Conservation (phyloP, 2,329 filamentous ascomycete genomes). For the Ceratocystis cubensis region DNA sequence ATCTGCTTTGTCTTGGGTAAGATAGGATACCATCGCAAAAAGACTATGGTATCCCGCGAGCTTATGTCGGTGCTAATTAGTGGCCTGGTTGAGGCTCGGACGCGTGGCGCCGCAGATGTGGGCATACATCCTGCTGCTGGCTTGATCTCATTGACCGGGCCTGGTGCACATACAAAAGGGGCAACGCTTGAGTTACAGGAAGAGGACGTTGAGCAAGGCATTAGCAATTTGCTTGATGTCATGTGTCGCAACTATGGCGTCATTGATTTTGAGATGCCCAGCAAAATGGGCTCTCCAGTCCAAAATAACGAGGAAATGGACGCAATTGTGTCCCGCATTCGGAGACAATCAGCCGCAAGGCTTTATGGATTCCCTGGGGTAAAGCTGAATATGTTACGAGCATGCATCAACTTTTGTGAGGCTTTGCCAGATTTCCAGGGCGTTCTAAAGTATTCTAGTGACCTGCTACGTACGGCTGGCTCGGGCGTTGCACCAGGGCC, state of each 20-base stretch:
- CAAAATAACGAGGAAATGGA: constrained; percentile 34
- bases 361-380: constrained; percentile 65
- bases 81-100: constrained; percentile 79
- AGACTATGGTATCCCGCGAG: constrained; percentile 78
- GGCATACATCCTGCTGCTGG: constrained; percentile 90
- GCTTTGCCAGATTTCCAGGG: constrained; percentile 84
- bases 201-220: constrained; percentile 51
- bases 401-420: constrained; percentile 90
- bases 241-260: constrained; percentile 53
- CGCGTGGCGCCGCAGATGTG: constrained; percentile 86
- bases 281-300: constrained; percentile 22
- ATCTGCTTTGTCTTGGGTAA: constrained; percentile 75
- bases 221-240: constrained; percentile 50
- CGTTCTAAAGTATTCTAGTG: constrained; percentile 75
- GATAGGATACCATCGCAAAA: constrained; percentile 74
- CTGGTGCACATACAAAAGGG: constrained; percentile 35
- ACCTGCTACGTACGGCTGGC: constrained; percentile 70
- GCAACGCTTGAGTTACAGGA: constrained; percentile 45
- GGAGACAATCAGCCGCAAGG: constrained; percentile 44
- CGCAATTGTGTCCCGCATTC: constrained; percentile 44
- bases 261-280: constrained; percentile 36
- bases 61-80: constrained; percentile 71
- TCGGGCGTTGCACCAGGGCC: constrained; percentile 64
- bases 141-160: constrained; percentile 56
- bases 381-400: constrained; percentile 75